These are phyloP conservation scores for Trifolium dubium DNA, from an alignment of 306 rosid species.

Conservation along the genomic window DNA sequence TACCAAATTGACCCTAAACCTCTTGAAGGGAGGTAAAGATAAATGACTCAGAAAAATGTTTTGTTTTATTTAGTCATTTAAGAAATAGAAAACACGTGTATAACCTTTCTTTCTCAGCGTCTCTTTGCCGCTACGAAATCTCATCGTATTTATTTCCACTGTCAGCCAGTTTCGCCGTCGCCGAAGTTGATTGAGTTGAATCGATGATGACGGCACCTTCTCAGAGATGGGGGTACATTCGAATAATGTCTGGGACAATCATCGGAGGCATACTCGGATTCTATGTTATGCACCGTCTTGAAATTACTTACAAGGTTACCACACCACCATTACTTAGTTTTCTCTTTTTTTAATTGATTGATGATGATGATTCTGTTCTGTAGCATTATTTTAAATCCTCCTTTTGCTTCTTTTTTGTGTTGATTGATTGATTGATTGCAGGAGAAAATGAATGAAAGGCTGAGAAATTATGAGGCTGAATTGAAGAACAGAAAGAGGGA, in stretches of 20 bases:
- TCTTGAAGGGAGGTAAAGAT: too few species aligned
- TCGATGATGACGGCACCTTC: conserved; percentile 48
- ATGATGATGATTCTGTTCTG: too few species aligned
- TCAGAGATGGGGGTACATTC: conserved; percentile 70
- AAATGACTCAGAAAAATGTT: too few species aligned
- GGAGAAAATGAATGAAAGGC: conserved; percentile 80
- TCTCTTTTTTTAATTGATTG: too few species aligned
- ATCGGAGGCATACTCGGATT: conserved; percentile 80
- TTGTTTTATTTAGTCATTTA: too few species aligned
- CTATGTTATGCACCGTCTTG: conserved; percentile 85
- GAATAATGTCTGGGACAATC: conserved; percentile 77
- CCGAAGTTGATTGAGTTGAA: neutral
- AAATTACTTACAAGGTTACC: conserved; percentile 77
- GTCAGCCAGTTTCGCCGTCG: too few species aligned
- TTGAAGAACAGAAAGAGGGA: conserved; percentile 59
- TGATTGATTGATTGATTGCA: conserved; percentile 42
- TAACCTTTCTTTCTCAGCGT: too few species aligned
- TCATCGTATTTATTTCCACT: too few species aligned
- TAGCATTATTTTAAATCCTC: neutral
- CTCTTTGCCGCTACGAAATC: too few species aligned
- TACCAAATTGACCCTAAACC: too few species aligned
- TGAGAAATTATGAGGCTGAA: conserved; percentile 67
- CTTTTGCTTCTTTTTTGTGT: conserved; percentile 14
- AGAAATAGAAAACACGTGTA: too few species aligned
- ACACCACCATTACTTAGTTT: too few species aligned